Conservation (phyloP, 1,139 yeast genomes). For the Blastobotrys aristatus region DNA sequence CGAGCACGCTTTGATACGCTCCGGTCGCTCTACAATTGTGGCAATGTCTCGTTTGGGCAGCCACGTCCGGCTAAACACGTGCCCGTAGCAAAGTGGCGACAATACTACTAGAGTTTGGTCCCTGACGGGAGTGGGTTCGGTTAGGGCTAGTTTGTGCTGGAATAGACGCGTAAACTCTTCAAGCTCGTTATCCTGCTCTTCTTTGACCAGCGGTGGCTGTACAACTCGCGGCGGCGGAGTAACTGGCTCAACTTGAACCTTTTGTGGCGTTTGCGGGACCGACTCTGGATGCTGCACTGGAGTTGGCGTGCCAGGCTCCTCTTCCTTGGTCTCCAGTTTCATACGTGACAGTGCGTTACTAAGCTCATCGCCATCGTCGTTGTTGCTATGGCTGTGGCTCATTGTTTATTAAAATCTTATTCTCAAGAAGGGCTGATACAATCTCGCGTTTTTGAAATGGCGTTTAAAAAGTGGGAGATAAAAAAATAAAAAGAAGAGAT, state of each 20-base stretch:
- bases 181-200: constrained; percentile 7
- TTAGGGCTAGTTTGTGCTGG: constrained; percentile 7
- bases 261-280: background rate
- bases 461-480: background rate
- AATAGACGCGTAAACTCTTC: constrained; percentile 12
- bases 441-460: background rate
- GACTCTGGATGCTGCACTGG: background rate
- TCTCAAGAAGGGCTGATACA: too few relatives aligned
- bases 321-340: constrained; percentile 3
- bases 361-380: constrained; percentile 7
- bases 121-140: background rate
- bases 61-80: constrained; percentile 73
- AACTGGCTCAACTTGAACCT: background rate
- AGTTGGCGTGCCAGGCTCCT: background rate
- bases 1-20: constrained; percentile 67
- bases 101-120: constrained; percentile 25
- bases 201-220: constrained; percentile 1
- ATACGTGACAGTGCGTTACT: constrained; percentile 8
- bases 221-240: background rate
- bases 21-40: constrained; percentile 81
- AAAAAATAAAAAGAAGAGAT: background rate
- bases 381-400: background rate
- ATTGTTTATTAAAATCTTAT: background rate
- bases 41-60: constrained; percentile 61
- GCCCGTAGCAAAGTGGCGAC: constrained; percentile 41